Conservation (phyloP, 805 yeast species). For the Candida tallmaniae region DNA sequence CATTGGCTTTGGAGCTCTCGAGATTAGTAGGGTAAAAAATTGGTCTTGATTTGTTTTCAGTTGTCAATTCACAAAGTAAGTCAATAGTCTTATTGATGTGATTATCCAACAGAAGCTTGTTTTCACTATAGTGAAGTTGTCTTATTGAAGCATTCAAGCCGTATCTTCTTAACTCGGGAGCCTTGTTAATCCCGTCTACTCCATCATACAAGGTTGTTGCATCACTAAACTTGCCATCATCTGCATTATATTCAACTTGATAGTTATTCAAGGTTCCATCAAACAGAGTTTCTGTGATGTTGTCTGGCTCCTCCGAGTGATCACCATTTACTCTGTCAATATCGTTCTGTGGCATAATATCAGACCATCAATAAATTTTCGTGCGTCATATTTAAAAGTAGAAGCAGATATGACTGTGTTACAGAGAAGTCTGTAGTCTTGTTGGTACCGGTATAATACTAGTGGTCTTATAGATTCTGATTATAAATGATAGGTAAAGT, state of each 20-base stretch:
- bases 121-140: conserved; percentile 74
- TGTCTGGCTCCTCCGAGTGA: no score
- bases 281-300: not conserved
- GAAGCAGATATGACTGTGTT: no score
- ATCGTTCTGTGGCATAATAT: no score
- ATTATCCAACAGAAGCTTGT: conserved; percentile 59
- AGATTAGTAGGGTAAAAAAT: conserved; percentile 55
- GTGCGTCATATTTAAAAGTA: no score
- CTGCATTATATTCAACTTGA: conserved; percentile 23
- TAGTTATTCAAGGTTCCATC: not conserved
- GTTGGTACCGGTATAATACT: no score
- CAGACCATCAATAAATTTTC: no score
- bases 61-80: conserved; percentile 45
- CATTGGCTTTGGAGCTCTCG: conserved; percentile 13
- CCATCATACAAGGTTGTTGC: conserved; percentile 29
- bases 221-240: conserved; percentile 27
- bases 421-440: no score
- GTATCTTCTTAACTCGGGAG: conserved; percentile 11
- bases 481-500: no score
- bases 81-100: conserved; percentile 52
- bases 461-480: no score
- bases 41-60: conserved; percentile 58
- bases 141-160: conserved; percentile 53
- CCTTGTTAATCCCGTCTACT: conserved; percentile 15
- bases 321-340: no score